These are phyloP conservation scores for Gaertneriomyces sp. DNA, from an alignment of 192 early-diverging fungal species.

Conservation along the genomic window DNA sequence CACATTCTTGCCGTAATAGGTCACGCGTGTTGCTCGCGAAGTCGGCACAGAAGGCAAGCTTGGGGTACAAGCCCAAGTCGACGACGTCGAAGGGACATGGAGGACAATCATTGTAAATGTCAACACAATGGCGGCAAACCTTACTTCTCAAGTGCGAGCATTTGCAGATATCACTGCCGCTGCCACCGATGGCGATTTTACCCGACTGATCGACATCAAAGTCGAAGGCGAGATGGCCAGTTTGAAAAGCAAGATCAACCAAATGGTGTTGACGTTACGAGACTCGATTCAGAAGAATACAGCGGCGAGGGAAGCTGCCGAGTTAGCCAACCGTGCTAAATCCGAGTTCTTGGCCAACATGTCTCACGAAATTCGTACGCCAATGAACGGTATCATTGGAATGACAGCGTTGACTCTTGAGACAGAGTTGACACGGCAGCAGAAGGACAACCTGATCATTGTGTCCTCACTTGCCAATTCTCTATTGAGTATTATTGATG, in stretches of 20 bases:
- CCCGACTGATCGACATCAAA: slow-evolving; percentile 69
- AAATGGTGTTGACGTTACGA: slow-evolving; percentile 75
- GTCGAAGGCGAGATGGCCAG: slow-evolving; percentile 78
- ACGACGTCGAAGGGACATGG: slow-evolving; percentile 45
- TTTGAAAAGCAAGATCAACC: slow-evolving; percentile 59
- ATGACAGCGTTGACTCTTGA: slow-evolving; percentile 60
- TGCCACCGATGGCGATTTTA: slow-evolving; percentile 68
- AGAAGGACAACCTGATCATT: slow-evolving; percentile 78
- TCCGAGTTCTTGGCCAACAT: slow-evolving; percentile 64
- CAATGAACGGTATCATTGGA: slow-evolving; percentile 35
- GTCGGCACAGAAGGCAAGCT: slow-evolving; percentile 59
- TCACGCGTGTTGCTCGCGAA: slow-evolving; percentile 50
- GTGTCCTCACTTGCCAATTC: slow-evolving; percentile 53
- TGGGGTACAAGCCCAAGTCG: slow-evolving; percentile 61
- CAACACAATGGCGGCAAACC: slow-evolving; percentile 63
- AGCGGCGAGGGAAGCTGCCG: slow-evolving; percentile 73
- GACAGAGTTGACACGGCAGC: slow-evolving; percentile 72
- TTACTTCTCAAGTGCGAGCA: slow-evolving; percentile 66
- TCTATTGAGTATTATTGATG: slow-evolving; percentile 37
- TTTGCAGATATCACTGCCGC: slow-evolving; percentile 76
- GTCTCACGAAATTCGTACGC: slow-evolving; percentile 53
- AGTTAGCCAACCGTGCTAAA: slow-evolving; percentile 76
- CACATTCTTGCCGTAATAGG: slow-evolving; percentile 49
- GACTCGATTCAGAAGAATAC: slow-evolving; percentile 76
- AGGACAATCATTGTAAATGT: slow-evolving; percentile 57